Base-by-base conservation (phyloP, 352 stramenopile genomes). In the Phytophthora foliorum region DNA sequence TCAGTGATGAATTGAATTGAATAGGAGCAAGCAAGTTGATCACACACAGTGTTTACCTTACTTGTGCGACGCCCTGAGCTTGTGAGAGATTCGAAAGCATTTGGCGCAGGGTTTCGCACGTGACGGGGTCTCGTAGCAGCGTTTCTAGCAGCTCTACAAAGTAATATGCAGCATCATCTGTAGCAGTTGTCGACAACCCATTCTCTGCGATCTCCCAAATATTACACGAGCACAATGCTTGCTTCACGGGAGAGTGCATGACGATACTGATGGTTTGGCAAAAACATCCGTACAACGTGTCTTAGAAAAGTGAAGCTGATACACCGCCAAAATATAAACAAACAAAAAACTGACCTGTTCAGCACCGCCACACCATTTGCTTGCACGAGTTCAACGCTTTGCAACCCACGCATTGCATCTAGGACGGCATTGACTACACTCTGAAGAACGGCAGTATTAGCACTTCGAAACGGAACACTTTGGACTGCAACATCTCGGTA, bases 291-390 rank as follows among this genome's bases (percentile, higher is more conserved):
- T 16, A 50, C 17, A 39, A 41, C 6, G 46, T 44, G n/a, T 7
- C 45, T 61, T 17, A 66, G 34, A 38, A 39, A 48, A 27, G 16
- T 31, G 10, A 21, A 21, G 6, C 14, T 25, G 14, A 42, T 1
- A 62, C 6, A 51, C 0, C n/a, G 24, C 8, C 19, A 49, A 14
- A 46, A 49, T 4, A 6, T 10, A 29, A 0, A 11, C 17, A 0
- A 39, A 39, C 32, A 39, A 16, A 6, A n/a, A 29, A 63, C 63
- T 6, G 56, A 86, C 58, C 63, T 84, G 46, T 82, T 82, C 22
- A 93, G 69, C 25, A 87, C 75, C 14, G 74, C 80, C 29, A 91
- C 51, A 5, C 82, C 85, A 51, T 82, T 84, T 5, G 67, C 64
- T 69, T 93, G 81, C 6, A 91, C 69, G 0, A 74, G 62, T n/a